phyloP scores from a whole-genome alignment of 2,329 filamentous ascomycete genomes.

The Pseudogymnoascus sp. region DNA sequence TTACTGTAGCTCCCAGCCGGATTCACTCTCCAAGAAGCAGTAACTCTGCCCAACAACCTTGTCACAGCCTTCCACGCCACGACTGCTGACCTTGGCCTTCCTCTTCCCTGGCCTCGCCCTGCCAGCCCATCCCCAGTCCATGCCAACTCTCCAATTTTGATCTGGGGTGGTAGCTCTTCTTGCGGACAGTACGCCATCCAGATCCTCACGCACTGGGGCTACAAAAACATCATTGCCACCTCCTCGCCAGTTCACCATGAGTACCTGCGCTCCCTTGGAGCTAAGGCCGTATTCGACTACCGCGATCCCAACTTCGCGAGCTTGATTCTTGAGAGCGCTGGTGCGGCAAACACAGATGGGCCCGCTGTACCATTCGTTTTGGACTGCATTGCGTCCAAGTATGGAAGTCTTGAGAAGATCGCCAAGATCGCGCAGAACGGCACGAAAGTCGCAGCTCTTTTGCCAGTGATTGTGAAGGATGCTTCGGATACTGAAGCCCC shows the following conservation, averaged over 20 bases:
- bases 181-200: conserved; percentile 32
- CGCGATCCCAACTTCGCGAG: conserved; percentile 19
- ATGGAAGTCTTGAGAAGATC: conserved; percentile 43
- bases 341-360: not conserved
- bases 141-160: conserved; percentile 30
- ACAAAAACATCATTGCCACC: conserved; percentile 37
- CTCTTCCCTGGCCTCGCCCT: conserved; percentile 47
- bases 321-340: conserved; percentile 18
- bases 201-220: conserved; percentile 47
- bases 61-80: conserved; percentile 54
- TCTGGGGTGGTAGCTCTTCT: conserved; percentile 31
- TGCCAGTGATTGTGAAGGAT: conserved; percentile 53
- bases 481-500: conserved; percentile 42
- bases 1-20: conserved; percentile 33
- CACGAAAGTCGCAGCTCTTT: conserved; percentile 49
- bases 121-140: conserved; percentile 9
- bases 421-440: conserved; percentile 43
- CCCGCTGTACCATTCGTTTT: conserved; percentile 40
- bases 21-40: conserved; percentile 38
- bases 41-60: conserved; percentile 49
- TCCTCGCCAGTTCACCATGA: conserved; percentile 25
- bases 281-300: conserved; percentile 29
- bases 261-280: conserved; percentile 28
- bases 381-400: conserved; percentile 49
- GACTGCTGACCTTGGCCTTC: conserved; percentile 44